Percentiles rank a stretch among this genome's conserved stretches.
Conservation (phyloP, 2,329 filamentous ascomycete genomes). For the Aureobasidium sp. region DNA sequence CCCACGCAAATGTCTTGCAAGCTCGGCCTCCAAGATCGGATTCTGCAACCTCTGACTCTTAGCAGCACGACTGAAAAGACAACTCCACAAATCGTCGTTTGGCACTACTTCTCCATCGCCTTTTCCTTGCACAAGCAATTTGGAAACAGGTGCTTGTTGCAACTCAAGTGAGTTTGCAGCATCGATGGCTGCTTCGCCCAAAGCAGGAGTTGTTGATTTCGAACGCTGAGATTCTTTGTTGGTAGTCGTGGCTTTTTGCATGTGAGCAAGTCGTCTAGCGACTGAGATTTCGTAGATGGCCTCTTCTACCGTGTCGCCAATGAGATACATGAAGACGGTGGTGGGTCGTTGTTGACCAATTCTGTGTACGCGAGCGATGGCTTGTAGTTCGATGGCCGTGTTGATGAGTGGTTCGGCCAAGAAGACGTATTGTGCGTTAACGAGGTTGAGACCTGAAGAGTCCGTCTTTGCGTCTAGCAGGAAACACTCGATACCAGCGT, state of each 20-base stretch:
- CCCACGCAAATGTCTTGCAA: constrained; percentile 57
- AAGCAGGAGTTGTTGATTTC: constrained; percentile 33
- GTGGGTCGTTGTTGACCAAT: constrained; percentile 89
- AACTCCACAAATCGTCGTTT: constrained; percentile 86
- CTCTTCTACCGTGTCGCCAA: constrained; percentile 93
- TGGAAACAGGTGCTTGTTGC: constrained; percentile 74
- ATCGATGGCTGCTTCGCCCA: constrained; percentile 74
- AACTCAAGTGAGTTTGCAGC: constrained; percentile 87
- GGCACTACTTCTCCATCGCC: constrained; percentile 83
- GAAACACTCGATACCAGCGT: constrained; percentile 78
- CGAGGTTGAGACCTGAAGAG: constrained; percentile 92
- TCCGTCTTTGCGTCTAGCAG: constrained; percentile 94
- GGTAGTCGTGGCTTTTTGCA: constrained; percentile 44
- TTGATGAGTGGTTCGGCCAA: constrained; percentile 99
- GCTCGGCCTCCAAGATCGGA: constrained; percentile 50
- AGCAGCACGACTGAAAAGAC: constrained; percentile 75
- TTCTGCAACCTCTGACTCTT: constrained; percentile 31
- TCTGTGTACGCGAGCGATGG: constrained; percentile 92
- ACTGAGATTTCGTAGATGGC: constrained; percentile 92
- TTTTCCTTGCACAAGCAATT: constrained; percentile 74
- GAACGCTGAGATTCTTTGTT: constrained; percentile 26
- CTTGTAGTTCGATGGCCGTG: constrained; percentile 93
- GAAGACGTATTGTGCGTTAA: constrained; percentile 86
- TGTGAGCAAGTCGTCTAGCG: constrained; percentile 79
- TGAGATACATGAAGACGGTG: constrained; percentile 94